Base-by-base conservation (phyloP, 1,284 basidiomycete genomes). In the Coniophora puteana region DNA sequence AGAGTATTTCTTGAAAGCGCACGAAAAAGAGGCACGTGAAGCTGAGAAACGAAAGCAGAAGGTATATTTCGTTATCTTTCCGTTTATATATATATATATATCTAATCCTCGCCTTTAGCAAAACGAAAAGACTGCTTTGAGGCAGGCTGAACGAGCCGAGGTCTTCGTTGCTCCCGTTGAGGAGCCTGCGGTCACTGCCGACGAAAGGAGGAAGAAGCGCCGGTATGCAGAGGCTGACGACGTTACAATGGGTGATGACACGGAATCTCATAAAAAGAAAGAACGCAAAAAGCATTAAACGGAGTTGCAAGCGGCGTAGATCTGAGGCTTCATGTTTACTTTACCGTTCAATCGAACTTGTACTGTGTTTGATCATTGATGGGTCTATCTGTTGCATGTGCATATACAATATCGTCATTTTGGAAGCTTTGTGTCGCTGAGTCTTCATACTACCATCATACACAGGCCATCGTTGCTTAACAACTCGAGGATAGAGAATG, bases 1-100 rank as follows among this genome's bases (percentile, higher is more conserved):
- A 67, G 95, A 98, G 62, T 98, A 98, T 64, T 99, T 98, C 76
- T 83, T 98, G 69, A 95, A 95, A 62, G 71, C 88, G 7, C 74
- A 78, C 45, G 84, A 93, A 62, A 92, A 86, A 67, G 79, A 80
- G 50, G 76, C 76, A 18, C 70, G 76, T 40, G 83, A 87, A 53
- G 68, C 72, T 20, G 74, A 74, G 48, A 68, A 74, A 60, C 66
- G 81, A 58, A 83, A 80, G 64, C 74, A 88, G 65, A 86, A 84
- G 76, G 87, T 81, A 47, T 28, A 55, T 42, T 5, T n/a, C 24
- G 16, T 38, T 11, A n/a, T 14, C 13, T 28, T 7, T 16, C 22
- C n/a, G 13, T 22, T 25, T 18, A 26, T n/a, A 21, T 22, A 8
- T 35, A n/a, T n/a, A 30, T 28, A 36, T 28, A 40, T 41, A 25